Evolutionary conservation across 2,329 filamentous ascomycete genomes (phyloP), one percentile per base, ranked within the genome.

Genomic region (Coniochaeta pulveracea): DNA sequence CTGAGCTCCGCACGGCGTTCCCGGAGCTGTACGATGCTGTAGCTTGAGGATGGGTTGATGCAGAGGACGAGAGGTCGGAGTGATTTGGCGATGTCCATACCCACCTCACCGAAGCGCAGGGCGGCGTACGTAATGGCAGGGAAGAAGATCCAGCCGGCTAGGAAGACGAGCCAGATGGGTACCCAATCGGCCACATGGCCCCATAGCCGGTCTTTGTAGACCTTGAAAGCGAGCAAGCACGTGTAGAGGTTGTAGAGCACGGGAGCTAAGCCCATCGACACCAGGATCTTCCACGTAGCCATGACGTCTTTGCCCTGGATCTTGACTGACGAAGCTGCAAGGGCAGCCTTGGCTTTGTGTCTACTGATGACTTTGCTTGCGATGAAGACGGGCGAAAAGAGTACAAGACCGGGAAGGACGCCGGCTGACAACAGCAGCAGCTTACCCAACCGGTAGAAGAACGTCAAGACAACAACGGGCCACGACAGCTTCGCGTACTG

Each of bases 81-180:
- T 0, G 89, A 96, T 59, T 96, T 98, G 61, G 91, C 65, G 36
- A 98, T 95, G 51, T 98, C 91, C 86, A 98, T 95, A 34, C 89
- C 91, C n/a, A 93, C 80, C 60, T 98, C 91, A 29, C 91, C 91
- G 44, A 96, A 93, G 9, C 91, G 80, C 34, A 98, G 76, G 6
- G 91, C 85, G 4, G 86, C 88, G 55, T 93, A 95, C 0, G 88
- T 95, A 46, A 95, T 81, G 16, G 77, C 72, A 5, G 88, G 82
- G 64, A 94, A 94, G 43, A 93, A 62, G 30, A 85, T 66, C 61
- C 84, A 79, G 32, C 86, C 82, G 24, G 76, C 72, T 8, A 85
- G 53, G 41, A 88, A 76, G 9, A 93, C 72, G 15, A 76, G 53
- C 75, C 80, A 93, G 37, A 88, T 69, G 1, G 88, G 84, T 19